phyloP scores from a whole-genome alignment of 345 rosid genomes.

The Hibiscus mutabilis region DNA sequence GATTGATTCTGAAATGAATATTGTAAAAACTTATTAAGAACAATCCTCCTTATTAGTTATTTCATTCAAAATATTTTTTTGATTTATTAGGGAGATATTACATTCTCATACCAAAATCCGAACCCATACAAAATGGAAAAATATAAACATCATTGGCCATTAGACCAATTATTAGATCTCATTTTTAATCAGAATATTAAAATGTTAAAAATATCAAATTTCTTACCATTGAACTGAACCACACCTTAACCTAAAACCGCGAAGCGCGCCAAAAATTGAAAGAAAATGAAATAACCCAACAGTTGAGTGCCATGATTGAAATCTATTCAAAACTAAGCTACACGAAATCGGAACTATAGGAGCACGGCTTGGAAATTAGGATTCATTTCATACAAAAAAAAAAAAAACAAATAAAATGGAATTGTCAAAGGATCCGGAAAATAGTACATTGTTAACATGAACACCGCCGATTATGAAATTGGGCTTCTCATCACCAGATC shows the following conservation, averaged over 20 bases:
- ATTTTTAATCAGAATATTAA: no score
- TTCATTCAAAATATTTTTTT: no score
- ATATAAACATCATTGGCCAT: no score
- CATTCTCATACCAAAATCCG: no score
- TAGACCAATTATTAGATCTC: no score
- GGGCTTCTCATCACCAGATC: conserved; percentile 66
- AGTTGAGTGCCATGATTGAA: neutral
- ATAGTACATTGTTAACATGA: conserved; percentile 50
- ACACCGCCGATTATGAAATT: conserved; percentile 52
- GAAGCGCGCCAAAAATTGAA: neutral
- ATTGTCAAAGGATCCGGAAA: neutral
- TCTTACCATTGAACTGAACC: no score
- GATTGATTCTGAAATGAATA: no score
- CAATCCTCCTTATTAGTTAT: no score
- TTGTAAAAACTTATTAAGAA: no score
- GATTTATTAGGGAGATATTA: no score
- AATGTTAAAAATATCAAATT: no score
- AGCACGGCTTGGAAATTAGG: neutral
- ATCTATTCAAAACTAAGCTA: neutral
- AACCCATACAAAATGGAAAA: no score
- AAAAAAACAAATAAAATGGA: neutral
- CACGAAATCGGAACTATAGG: neutral
- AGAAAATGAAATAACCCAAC: neutral
- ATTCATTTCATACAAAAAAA: neutral
- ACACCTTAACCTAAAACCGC: conserved; percentile 51